Evolutionary conservation across 1,139 yeast genomes (phyloP).

Genomic region (Lodderomyces pseudojiufengensis): DNA sequence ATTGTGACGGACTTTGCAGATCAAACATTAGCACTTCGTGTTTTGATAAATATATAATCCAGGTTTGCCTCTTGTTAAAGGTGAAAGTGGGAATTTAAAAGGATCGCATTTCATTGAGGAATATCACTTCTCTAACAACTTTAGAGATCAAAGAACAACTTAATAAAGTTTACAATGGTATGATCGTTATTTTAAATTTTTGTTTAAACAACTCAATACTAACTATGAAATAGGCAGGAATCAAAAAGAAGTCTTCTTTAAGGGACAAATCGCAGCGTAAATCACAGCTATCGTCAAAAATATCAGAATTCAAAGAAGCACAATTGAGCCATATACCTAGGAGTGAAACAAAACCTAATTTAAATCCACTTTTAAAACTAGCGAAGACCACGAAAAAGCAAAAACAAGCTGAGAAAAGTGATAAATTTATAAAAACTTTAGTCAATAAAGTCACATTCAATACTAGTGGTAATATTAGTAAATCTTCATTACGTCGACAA

Average conservation of each 20-base stretch:
- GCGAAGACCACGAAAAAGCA: constrained; percentile 53
- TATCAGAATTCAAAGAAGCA: constrained; percentile 21
- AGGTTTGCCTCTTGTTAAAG: no score
- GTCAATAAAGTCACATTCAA: constrained; percentile 29
- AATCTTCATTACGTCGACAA: constrained; percentile 61
- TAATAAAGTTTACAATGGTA: no score
- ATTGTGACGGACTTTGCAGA: no score
- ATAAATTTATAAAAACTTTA: constrained; percentile 26
- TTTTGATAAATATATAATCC: no score
- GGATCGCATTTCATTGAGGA: no score
- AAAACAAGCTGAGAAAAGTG: constrained; percentile 39
- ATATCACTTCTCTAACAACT: no score
- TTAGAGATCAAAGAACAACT: no score
- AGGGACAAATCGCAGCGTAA: constrained; percentile 31
- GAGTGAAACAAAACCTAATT: constrained; percentile 21
- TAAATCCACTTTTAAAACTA: constrained; percentile 54
- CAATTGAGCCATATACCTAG: constrained; percentile 14
- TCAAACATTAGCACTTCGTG: no score
- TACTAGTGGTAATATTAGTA: constrained; percentile 48
- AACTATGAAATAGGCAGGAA: constrained; percentile 23
- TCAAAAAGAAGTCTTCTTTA: constrained; percentile 36
- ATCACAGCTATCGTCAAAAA: constrained; percentile 21
- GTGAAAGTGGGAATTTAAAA: no score
- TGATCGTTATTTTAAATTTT: no score
- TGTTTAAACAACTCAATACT: no score